Base-by-base conservation (phyloP, 2,329 filamentous ascomycete genomes). In the Fusarium anthophilum region DNA sequence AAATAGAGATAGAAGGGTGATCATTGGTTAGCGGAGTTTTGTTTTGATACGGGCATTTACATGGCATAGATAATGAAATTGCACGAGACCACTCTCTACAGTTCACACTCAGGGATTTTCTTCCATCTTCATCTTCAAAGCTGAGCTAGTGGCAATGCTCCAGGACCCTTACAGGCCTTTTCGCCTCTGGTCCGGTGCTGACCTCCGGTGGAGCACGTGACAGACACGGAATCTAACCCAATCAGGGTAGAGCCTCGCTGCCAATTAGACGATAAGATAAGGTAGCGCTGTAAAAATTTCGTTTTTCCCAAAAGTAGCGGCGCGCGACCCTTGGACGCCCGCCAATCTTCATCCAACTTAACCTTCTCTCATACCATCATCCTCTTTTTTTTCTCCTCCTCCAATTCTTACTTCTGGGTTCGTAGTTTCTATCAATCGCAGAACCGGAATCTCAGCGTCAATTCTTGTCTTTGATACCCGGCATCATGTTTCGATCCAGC, bases 401-500 rank as follows among this genome's bases (percentile, higher is more conserved):
- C 57, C 63, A 51, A 63, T 51, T 48, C 39, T 61, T 66, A 51
- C 22, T 66, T 63, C 55, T 41, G 50, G 54, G 35, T 66, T 63
- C 58, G n/a, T 61, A 57, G 54, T 63, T 30, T 30, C 20, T 45
- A 47, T 76, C n/a, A 45, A 53, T 65, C 32, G 54, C 56, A 50
- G 60, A 53, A 78, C 68, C 50, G 32, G 30, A 38, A 53, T 54
- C 30, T 69, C 51, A 58, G 48, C 39, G 35, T 38, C 41, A 61
- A 20, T 54, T 56, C n/a, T 58, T 60, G 35, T 59, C 54, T 54
- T 48, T 60, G 54, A 43, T 48, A 41, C 41, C 26, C 20, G 50
- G 58, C 60, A 69, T 53, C 69, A 81, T 84, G 82, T 81, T 83
- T 70, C 79, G 82, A 71, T 80, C 82, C 71, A 81, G 82, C 70